phyloP scores from a whole-genome alignment of 192 early-diverging fungal genomes.

The Haplosporangium gracile region DNA sequence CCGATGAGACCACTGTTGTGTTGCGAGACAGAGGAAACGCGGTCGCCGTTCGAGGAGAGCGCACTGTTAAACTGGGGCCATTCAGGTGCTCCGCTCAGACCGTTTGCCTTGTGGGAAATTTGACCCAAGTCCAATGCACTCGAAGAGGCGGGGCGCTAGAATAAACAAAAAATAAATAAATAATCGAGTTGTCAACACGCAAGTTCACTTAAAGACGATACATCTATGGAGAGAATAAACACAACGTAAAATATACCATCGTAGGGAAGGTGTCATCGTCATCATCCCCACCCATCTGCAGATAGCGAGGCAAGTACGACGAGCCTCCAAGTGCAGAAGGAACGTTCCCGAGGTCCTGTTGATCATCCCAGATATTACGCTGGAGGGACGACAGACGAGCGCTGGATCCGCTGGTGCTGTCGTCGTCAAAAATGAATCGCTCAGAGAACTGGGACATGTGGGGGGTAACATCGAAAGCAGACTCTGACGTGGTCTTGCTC shows the following conservation, averaged over 20 bases:
- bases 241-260: slow-evolving; percentile 40
- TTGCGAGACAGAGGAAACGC: slow-evolving; percentile 32
- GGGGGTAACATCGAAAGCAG: slow-evolving; percentile 45
- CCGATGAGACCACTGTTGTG: slow-evolving; percentile 49
- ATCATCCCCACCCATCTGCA: slow-evolving; percentile 52
- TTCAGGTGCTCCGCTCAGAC: slow-evolving; percentile 55
- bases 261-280: slow-evolving; percentile 63
- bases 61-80: slow-evolving; percentile 60
- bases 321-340: slow-evolving; percentile 37
- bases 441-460: slow-evolving; percentile 60
- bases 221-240: not conserved
- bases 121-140: slow-evolving; percentile 62
- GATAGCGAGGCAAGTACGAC: slow-evolving; percentile 56
- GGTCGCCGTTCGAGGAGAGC: slow-evolving; percentile 18
- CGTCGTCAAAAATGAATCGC: slow-evolving; percentile 62
- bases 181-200: not conserved
- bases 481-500: slow-evolving; percentile 38
- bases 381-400: slow-evolving; percentile 28
- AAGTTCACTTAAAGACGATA: slow-evolving; percentile 2
- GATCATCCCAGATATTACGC: slow-evolving; percentile 50
- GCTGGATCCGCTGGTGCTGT: slow-evolving; percentile 18
- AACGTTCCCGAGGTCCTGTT: slow-evolving; percentile 36
- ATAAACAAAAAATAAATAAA: not conserved
- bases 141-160: slow-evolving; percentile 60
- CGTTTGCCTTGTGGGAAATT: slow-evolving; percentile 52